Percentiles rank a stretch among this genome's conserved stretches.
These are phyloP conservation scores for Suhomyces maxii DNA, from an alignment of 1,139 yeast genomes.

Conservation along the genomic window DNA sequence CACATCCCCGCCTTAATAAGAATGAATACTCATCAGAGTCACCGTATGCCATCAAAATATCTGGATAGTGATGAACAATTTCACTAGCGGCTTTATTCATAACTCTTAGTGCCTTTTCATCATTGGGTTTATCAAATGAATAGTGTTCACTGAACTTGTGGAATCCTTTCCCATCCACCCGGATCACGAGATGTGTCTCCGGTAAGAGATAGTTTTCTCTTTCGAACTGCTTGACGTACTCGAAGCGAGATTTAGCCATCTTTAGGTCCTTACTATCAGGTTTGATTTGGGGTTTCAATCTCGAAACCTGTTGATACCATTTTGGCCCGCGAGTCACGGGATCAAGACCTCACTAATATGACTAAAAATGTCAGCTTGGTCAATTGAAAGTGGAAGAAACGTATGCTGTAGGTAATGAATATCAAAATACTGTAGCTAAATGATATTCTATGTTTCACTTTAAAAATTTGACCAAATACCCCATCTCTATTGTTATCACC, in stretches of 20 bases:
- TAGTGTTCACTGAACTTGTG: slow-evolving; percentile 79
- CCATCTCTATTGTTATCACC: not conserved
- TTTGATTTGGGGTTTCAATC: not conserved
- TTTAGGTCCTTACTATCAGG: not conserved
- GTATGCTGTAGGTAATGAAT: too few relatives aligned
- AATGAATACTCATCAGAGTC: slow-evolving; percentile 95
- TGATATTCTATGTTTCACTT: too few relatives aligned
- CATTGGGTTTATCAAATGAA: slow-evolving; percentile 85
- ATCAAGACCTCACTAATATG: not conserved
- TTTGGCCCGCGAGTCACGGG: not conserved
- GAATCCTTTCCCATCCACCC: slow-evolving; percentile 94
- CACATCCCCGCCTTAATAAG: slow-evolving; percentile 60
- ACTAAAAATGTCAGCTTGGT: too few relatives aligned
- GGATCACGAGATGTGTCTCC: slow-evolving; percentile 74
- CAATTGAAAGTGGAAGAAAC: too few relatives aligned
- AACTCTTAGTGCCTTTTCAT: slow-evolving; percentile 65
- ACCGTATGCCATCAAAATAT: slow-evolving; percentile 81
- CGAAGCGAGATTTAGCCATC: slow-evolving; percentile 34
- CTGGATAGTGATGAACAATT: slow-evolving; percentile 65
- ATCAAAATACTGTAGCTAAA: too few relatives aligned
- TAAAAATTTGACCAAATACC: too few relatives aligned
- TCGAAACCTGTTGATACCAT: too few relatives aligned
- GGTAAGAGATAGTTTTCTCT: slow-evolving; percentile 71
- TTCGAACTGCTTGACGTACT: slow-evolving; percentile 84
- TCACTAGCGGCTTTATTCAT: slow-evolving; percentile 81